Conservation (phyloP, 768 basidiomycete genomes). For the Kondoa malvinella region DNA sequence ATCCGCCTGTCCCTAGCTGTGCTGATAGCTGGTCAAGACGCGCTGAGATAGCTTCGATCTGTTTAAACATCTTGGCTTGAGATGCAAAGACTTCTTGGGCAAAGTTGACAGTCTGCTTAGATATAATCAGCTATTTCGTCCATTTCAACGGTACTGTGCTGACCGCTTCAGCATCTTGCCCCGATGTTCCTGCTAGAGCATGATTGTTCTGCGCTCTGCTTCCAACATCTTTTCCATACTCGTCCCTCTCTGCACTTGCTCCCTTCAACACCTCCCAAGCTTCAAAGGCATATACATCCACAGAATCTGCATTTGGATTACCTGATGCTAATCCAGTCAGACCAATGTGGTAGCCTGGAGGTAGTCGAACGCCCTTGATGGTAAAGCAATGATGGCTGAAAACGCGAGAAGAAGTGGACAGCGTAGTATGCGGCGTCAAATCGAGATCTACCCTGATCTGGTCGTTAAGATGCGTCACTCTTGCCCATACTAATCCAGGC, state of each 20-base stretch:
- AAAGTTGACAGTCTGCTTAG: constrained; percentile 15
- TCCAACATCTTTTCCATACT: neutral
- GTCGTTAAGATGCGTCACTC: constrained; percentile 23
- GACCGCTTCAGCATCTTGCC: neutral
- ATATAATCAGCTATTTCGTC: neutral
- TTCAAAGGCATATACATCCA: constrained; percentile 27
- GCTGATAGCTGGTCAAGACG: constrained; percentile 18
- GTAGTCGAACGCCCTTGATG: constrained; percentile 20
- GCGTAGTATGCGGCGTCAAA: constrained; percentile 26
- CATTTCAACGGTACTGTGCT: constrained; percentile 17
- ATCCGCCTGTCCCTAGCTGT: neutral
- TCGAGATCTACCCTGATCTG: constrained; percentile 26
- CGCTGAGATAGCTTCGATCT: constrained; percentile 25
- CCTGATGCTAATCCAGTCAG: constrained; percentile 24
- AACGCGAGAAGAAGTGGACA: constrained; percentile 23
- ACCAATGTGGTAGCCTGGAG: constrained; percentile 19
- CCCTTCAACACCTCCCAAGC: constrained; percentile 14
- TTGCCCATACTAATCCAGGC: constrained; percentile 25
- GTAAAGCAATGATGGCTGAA: constrained; percentile 25
- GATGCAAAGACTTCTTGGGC: constrained; percentile 25
- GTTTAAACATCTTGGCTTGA: constrained; percentile 24
- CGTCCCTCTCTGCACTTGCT: constrained; percentile 6
- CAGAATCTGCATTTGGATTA: constrained; percentile 24
- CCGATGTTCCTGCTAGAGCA: constrained; percentile 12
- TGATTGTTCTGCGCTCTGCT: neutral